Evolutionary conservation across 805 yeast species (phyloP).

Genomic region (Komagataella kurtzmanii): DNA sequence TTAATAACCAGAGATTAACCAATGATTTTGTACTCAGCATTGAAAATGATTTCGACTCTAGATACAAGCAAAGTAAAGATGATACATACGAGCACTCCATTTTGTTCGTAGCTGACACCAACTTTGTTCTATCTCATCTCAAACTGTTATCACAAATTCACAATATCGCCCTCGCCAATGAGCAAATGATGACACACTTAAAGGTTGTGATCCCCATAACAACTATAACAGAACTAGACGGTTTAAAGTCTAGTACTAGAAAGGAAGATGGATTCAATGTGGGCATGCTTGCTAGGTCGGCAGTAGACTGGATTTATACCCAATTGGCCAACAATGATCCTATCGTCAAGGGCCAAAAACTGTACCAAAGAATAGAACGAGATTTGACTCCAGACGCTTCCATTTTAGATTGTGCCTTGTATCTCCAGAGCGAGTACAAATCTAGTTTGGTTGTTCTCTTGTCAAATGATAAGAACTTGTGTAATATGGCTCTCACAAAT

Average conservation of each 20-base stretch:
- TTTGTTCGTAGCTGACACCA: constrained; percentile 65
- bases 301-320: constrained; percentile 65
- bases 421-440: constrained; percentile 27
- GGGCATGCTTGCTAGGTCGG: constrained; percentile 51
- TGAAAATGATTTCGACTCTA: not conserved
- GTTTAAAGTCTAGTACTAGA: constrained; percentile 38
- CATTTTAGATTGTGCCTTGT: constrained; percentile 74
- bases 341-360: constrained; percentile 51
- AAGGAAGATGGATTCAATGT: not conserved
- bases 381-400: constrained; percentile 56
- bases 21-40: not conserved
- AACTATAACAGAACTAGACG: constrained; percentile 73
- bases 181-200: constrained; percentile 5
- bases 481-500: constrained; percentile 63
- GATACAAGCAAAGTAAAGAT: constrained; percentile 1
- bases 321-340: constrained; percentile 37
- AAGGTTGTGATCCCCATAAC: constrained; percentile 53
- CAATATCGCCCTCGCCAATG: constrained; percentile 26
- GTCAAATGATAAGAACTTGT: constrained; percentile 76
- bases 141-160: constrained; percentile 40
- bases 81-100: constrained; percentile 1
- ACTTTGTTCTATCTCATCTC: constrained; percentile 63
- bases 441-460: constrained; percentile 39
- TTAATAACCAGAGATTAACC: not conserved
- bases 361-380: constrained; percentile 36